Evolutionary conservation across 371 early-diverging fungal genomes (phyloP).

Genomic region (Lichtheimia ramosa): DNA sequence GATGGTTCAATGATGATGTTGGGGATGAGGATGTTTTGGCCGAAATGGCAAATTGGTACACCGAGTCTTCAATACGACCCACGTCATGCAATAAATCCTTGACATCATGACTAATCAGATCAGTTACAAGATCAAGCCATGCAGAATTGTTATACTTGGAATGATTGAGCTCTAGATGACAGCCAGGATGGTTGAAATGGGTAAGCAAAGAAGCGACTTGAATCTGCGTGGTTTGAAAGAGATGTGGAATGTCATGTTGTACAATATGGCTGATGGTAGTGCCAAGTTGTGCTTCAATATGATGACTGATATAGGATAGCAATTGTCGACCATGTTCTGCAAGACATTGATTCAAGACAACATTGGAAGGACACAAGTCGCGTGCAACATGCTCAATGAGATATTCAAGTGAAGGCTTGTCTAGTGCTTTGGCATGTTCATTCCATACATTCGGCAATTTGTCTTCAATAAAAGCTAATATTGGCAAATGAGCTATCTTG

Average conservation of each 20-base stretch:
- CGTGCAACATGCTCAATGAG: constrained; percentile 14
- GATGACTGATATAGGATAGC: constrained; percentile 14
- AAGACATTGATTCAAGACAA: constrained; percentile 9
- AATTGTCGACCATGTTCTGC: constrained; percentile 13
- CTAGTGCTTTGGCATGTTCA: constrained; percentile 23
- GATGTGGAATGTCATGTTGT: constrained; percentile 13
- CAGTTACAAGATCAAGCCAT: constrained; percentile 1
- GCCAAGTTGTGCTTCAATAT: constrained; percentile 15
- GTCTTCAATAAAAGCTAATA: constrained; percentile 30
- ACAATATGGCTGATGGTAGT: constrained; percentile 16
- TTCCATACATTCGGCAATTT: constrained; percentile 33
- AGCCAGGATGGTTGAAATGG: constrained; percentile 16
- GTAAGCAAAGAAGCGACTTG: constrained; percentile 15
- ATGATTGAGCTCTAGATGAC: neutral
- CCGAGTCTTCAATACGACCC: neutral
- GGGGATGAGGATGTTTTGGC: neutral
- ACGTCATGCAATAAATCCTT: no score
- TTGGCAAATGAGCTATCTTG: neutral
- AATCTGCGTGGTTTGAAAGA: constrained; percentile 13
- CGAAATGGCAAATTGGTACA: neutral
- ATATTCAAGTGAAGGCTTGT: constrained; percentile 17
- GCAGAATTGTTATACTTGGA: neutral
- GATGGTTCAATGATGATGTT: neutral
- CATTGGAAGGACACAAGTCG: constrained; percentile 3
- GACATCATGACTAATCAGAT: neutral